phyloP scores from a whole-genome alignment of 2,329 filamentous ascomycete species.

The Pseudomassariella vexata region DNA sequence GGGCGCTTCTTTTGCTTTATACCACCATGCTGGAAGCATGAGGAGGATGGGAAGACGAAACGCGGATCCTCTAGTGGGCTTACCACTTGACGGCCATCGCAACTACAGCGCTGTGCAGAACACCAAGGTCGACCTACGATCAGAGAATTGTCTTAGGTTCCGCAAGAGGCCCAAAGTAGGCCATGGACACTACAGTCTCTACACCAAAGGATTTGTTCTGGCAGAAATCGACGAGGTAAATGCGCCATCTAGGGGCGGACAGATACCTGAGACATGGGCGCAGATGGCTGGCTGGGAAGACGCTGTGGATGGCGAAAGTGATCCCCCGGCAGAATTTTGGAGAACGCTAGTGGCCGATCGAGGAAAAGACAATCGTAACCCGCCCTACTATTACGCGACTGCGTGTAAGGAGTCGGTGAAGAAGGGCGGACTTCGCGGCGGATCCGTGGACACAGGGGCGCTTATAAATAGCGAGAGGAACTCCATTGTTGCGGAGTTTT shows the following conservation, averaged over 20 bases:
- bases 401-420: conserved; percentile 17
- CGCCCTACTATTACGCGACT: conserved; percentile 18
- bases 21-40: conserved; percentile 14
- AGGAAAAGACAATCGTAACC: conserved; percentile 16
- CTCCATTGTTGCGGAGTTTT: conserved; percentile 21
- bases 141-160: too few species aligned
- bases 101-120: conserved; percentile 25
- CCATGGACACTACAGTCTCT: conserved; percentile 23
- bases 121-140: too few species aligned
- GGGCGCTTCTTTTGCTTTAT: conserved; percentile 18
- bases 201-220: conserved; percentile 24
- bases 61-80: conserved; percentile 28
- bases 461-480: conserved; percentile 20
- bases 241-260: conserved; percentile 13
- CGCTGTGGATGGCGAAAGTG: neutral
- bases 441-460: conserved; percentile 12
- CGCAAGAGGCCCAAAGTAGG: conserved; percentile 12
- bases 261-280: conserved; percentile 17
- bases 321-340: conserved; percentile 20
- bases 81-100: conserved; percentile 15
- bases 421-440: conserved; percentile 15
- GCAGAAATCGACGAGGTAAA: conserved; percentile 13
- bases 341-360: conserved; percentile 18
- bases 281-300: conserved; percentile 14
- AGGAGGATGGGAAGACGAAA: conserved; percentile 23